Evolutionary conservation across 2,329 filamentous ascomycete species (phyloP), one percentile per base, ranked within the genome.

Genomic region (Cladobotryum mycophilum): DNA sequence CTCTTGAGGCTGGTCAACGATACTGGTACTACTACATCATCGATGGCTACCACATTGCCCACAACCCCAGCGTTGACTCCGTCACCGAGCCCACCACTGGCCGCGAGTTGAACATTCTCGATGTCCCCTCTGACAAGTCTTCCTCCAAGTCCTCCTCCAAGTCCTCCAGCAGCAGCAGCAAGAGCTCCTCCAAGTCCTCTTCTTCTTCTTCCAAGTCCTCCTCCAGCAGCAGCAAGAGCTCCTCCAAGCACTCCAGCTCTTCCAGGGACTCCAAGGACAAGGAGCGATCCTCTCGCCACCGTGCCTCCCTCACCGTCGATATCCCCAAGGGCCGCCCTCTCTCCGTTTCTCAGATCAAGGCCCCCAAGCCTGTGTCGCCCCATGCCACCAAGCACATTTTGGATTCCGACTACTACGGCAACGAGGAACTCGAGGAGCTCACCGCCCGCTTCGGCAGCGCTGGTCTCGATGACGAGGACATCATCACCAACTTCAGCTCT

Each of bases 21-120:
- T 97, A 97, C 84, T 99, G 93, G 93, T 99, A 97, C 85, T 99
- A 99, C 84, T 99, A 96, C 81, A 96, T 97, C 84, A 93, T 97
- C 71, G 93, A 99, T 71, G 93, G 93, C 62, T 96, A 96, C 83
- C 91, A 96, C 72, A 86, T 95, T 70, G 91, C 91, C 55, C 92
- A 97, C 80, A 93, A 97, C 76, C 91, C 92, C 61, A 88, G 88
- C 70, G 85, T 90, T 69, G 78, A 87, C 65, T 92, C 86, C 67
- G 95, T 88, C 67, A 86, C 88, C 60, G 93, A 99, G 79, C 91
- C 92, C 68, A 97, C 91, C 70, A 97, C 93, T 51, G 89, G 91
- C 75, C 92, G 93, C 70, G 89, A 91, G 73, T 81, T 99, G 63
- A 99, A 99, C 82, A 89, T 96, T 73, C 89, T 99, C 71, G 91